Evolutionary conservation across 2,329 filamentous ascomycete genomes (phyloP), one percentile per base, ranked within the genome.

Genomic region (Pseudogymnoascus sp.): DNA sequence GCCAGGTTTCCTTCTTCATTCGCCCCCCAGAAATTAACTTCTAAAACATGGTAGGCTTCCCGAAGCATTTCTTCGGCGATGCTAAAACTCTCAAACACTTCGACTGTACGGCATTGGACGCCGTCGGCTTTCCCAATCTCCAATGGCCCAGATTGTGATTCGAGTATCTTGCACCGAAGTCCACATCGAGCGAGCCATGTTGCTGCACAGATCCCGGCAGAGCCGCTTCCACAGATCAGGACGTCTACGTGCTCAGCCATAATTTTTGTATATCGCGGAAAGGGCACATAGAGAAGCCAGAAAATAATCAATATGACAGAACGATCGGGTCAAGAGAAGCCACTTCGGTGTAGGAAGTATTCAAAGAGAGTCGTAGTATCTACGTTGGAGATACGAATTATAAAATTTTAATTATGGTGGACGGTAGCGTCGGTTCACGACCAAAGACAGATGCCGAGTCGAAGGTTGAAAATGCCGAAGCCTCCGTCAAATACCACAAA

Each of bases 81-180:
- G 0, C 78, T 81, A 33, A 86, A 83, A 50, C 81, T 83, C 68
- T 87, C 84, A 60, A 86, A 84, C 22, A 87, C 79, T 70, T 87
- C 84, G 12, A 86, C 82, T 0, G 83, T 85, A 1, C 83, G 82
- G 63, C 80, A 82, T 72, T 86, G 83, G 16, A 85, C 81, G 1
- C 84, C 84, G 65, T 89, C 86, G 12, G 86, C 87, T 72, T 89
- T 84, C 2, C 85, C 86, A 53, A 80, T 77, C 41, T 77, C 69
- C 60, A 88, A 76, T 0, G 82, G 83, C 0, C 83, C 84, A 3
- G 73, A 64, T 4, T 82, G 79, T 5, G 78, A 78, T 68, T 89
- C 86, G 0, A 88, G 75, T 26, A 89, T 80, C 46, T 77, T 81
- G 75, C 80, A 86, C 24, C 74, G 72, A 65, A 87, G 76, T n/a